A percentile compares a stretch with the other conserved stretches of the same genome.
These are phyloP conservation scores for Colletotrichum coccodes DNA, from an alignment of 2,329 filamentous ascomycete species.

Conservation along the genomic window DNA sequence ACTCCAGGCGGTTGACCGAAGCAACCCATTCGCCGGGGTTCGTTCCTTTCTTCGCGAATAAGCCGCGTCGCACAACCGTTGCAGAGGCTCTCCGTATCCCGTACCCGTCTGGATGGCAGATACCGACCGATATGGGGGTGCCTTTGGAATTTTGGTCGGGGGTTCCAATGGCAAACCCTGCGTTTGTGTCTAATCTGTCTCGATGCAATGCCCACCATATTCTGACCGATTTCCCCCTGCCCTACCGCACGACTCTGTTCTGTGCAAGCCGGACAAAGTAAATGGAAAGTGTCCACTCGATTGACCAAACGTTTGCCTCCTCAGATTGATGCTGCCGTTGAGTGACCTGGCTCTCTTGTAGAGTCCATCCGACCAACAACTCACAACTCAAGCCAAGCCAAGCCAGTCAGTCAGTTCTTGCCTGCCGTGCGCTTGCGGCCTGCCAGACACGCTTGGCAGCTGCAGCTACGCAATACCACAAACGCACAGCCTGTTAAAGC, in stretches of 20 bases:
- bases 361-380: conserved; percentile 3
- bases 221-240: not conserved
- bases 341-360: not conserved
- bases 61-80: not conserved
- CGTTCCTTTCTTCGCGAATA: not conserved
- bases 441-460: conserved; percentile 1
- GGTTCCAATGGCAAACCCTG: not conserved
- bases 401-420: not conserved
- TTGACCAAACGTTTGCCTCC: not conserved
- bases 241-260: not conserved
- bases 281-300: not conserved
- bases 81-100: not conserved
- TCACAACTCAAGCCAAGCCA: not conserved
- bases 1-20: not conserved
- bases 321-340: not conserved
- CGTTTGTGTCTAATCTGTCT: conserved; percentile 13
- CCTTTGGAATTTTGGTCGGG: not conserved
- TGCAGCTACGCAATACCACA: not conserved
- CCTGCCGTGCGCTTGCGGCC: not conserved
- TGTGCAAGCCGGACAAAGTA: not conserved
- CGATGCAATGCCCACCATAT: conserved; percentile 1
- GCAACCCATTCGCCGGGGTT: not conserved
- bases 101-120: not conserved
- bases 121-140: not conserved
- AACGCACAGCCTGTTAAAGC: not conserved